Evolutionary conservation across 805 yeast species (phyloP).

Genomic region (Candida morakotiae): DNA sequence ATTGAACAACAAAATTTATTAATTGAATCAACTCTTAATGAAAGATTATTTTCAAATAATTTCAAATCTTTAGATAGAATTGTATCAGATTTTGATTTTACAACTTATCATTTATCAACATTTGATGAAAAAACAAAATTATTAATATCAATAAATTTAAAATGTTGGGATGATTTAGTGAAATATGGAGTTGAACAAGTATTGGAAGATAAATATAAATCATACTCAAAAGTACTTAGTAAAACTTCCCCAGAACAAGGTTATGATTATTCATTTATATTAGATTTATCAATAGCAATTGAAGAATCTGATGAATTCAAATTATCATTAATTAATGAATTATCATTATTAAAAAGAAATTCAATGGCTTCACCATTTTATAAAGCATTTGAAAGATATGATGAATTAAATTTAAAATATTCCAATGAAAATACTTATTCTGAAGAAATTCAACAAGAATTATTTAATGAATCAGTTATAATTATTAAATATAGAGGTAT

Average conservation of each 20-base stretch:
- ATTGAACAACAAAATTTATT: slow-evolving; percentile 81
- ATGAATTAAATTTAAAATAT: slow-evolving; percentile 51
- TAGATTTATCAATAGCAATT: slow-evolving; percentile 48
- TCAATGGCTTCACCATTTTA: slow-evolving; percentile 92
- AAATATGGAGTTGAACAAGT: slow-evolving; percentile 61
- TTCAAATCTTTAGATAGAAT: slow-evolving; percentile 69
- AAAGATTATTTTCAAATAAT: slow-evolving; percentile 46
- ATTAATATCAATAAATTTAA: slow-evolving; percentile 65
- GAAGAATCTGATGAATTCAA: slow-evolving; percentile 44
- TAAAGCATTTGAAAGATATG: slow-evolving; percentile 77
- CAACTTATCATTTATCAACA: slow-evolving; percentile 90
- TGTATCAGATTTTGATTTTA: slow-evolving; percentile 92
- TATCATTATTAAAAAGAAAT: slow-evolving; percentile 78
- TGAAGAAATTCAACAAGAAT: slow-evolving; percentile 40
- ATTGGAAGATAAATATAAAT: slow-evolving; percentile 48
- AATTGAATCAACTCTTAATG: slow-evolving; percentile 74
- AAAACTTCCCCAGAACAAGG: slow-evolving; percentile 55
- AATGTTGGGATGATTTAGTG: slow-evolving; percentile 70
- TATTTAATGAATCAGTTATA: slow-evolving; percentile 54
- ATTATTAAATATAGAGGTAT: slow-evolving; percentile 79
- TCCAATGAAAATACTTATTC: slow-evolving; percentile 41
- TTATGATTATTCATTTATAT: slow-evolving; percentile 71
- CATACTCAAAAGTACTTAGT: slow-evolving; percentile 28
- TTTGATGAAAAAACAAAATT: slow-evolving; percentile 58
- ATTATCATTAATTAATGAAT: slow-evolving; percentile 51